Evolutionary conservation across 306 rosid genomes (phyloP), one percentile per base, ranked within the genome.

Genomic region (Prunus davidiana): DNA sequence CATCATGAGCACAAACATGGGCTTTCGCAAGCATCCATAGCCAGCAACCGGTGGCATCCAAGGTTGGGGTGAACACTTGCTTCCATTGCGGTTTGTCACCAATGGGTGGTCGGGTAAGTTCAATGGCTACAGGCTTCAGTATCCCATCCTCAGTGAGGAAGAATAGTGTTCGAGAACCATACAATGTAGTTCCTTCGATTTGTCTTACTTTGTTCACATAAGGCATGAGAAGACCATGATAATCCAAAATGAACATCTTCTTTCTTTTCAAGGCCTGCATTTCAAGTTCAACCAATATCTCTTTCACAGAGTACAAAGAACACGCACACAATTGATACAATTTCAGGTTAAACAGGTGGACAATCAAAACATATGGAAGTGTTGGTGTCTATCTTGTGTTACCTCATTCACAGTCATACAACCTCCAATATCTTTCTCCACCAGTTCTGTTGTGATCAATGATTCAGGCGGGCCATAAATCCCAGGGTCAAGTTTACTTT

Each of bases 401-500:
- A 84, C 89, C 84, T 85, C 80, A 47, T 70, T 45, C 46, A 82
- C 76, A 2, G 75, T 79, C 84, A 80, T 85, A 51, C 18, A 45
- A 50, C 84, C 87, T 20, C 75, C 64, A 10, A 82, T 85, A 25
- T 80, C 76, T 34, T 27, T 45, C 32, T 85, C 65, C 20, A 85
- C 46, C 47, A 82, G 16, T 14, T 64, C 81, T 25, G 74, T 70
- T 5, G 86, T 82, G 50, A 85, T 79, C 69, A 81, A 64, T 15
- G 89, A 69, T 74, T 82, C 86, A 13, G 79, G 79, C 3, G 83
- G 74, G n/a, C 89, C 86, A 22, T 85, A 82, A 19, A 80, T 47
- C 73, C 38, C 22, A 9, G 84, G 82, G 65, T 80, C 82, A 5
- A 85, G 86, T 57, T 82, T 82, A 67, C 88, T 85, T 72, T 28